These are phyloP conservation scores for Candida cerambycidarum DNA, from an alignment of 805 yeast genomes.

Conservation along the genomic window DNA sequence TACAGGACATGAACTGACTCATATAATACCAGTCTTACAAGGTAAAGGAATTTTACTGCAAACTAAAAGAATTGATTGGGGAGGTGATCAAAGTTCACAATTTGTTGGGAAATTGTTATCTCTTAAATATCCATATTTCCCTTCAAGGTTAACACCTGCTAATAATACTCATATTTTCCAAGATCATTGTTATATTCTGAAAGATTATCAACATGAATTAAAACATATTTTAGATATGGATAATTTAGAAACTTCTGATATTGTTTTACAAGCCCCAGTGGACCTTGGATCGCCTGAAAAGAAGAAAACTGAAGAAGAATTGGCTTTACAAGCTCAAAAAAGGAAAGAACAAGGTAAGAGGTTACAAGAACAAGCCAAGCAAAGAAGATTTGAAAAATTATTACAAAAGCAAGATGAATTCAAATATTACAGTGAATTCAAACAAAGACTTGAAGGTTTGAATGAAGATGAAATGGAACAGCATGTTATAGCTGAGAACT, in stretches of 20 bases:
- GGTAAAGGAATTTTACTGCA: constrained; percentile 65
- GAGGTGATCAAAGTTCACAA: constrained; percentile 72
- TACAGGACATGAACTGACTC: constrained; percentile 80
- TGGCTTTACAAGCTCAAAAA: constrained; percentile 71
- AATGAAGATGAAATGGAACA: constrained; percentile 51
- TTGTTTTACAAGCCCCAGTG: constrained; percentile 77
- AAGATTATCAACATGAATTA: constrained; percentile 65
- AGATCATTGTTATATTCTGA: constrained; percentile 76
- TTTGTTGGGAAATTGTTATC: constrained; percentile 63
- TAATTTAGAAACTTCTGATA: constrained; percentile 63
- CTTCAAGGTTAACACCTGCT: constrained; percentile 60
- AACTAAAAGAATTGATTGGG: constrained; percentile 86
- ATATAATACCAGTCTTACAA: constrained; percentile 76
- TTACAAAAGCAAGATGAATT: constrained; percentile 78
- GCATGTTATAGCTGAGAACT: constrained; percentile 68
- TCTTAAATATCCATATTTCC: constrained; percentile 90
- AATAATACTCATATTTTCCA: constrained; percentile 70
- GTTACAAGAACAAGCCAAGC: constrained; percentile 90
- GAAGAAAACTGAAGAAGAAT: constrained; percentile 82
- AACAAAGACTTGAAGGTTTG: constrained; percentile 49
- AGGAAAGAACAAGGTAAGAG: constrained; percentile 83
- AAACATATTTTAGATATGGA: constrained; percentile 57
- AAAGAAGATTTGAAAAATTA: constrained; percentile 75
- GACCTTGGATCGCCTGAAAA: constrained; percentile 60
- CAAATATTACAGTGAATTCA: constrained; percentile 64